Conservation (phyloP, 345 rosid species). For the Bruguiera gymnorhiza region DNA sequence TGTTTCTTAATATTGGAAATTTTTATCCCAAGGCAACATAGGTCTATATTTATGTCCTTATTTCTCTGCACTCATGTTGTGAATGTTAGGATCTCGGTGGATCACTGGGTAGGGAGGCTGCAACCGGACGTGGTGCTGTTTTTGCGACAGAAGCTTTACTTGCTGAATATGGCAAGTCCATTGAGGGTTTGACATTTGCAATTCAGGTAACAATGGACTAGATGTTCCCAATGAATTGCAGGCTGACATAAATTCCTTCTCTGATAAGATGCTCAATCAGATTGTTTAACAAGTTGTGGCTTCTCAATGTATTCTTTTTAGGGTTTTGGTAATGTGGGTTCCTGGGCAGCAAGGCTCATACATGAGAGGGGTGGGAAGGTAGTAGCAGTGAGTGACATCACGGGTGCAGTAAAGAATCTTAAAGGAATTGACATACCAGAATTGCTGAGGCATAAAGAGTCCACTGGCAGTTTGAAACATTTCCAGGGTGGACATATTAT, state of each 20-base stretch:
- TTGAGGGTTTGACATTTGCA: conserved; percentile 74
- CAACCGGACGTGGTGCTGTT: conserved; percentile 94
- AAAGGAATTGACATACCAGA: conserved; percentile 69
- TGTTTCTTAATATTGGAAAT: not conserved
- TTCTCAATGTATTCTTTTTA: conserved; percentile 14
- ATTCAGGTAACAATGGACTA: conserved; percentile 56
- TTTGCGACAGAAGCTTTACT: conserved; percentile 90
- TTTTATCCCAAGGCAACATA: not conserved
- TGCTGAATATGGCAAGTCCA: conserved; percentile 75
- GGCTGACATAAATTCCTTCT: not conserved
- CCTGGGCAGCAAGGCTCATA: conserved; percentile 86
- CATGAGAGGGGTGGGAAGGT: conserved; percentile 93
- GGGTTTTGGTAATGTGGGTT: conserved; percentile 99
- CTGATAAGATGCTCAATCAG: not conserved
- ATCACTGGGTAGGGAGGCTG: conserved; percentile 96
- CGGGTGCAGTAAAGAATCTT: conserved; percentile 84
- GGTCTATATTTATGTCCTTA: not conserved
- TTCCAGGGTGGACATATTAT: conserved; percentile 74
- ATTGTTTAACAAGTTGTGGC: not conserved
- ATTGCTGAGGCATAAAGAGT: conserved; percentile 57
- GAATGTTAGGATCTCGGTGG: conserved; percentile 90
- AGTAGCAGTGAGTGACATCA: conserved; percentile 86
- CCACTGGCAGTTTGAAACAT: conserved; percentile 53
- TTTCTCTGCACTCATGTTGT: not conserved
- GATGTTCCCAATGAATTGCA: not conserved